Evolutionary conservation across 2,329 filamentous ascomycete genomes (phyloP), one percentile per base, ranked within the genome.

Genomic region (Trichoderma harzianum): DNA sequence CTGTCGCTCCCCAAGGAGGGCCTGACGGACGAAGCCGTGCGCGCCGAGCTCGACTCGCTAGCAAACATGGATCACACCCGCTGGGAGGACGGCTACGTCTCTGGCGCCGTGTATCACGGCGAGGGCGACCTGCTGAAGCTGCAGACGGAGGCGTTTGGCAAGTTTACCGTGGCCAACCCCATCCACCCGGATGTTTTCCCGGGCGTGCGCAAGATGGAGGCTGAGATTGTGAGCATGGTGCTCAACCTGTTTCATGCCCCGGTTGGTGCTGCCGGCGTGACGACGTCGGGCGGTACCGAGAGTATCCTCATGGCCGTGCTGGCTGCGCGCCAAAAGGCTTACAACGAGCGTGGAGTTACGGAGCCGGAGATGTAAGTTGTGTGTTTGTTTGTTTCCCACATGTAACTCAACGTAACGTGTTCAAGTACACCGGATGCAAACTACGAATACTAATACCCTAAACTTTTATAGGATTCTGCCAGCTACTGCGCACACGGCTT

Each of bases 181-280:
- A 96, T 99, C 76, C 96, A 99, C 81, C 96, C 96, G 7, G 96
- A 99, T 83, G 95, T 99, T 57, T 99, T 99, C 83, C 96, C 96
- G 18, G 96, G 95, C 32, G 95, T 99, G 67, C 88, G 96, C 78
- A 99, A 99, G 88, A 99, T 99, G 96, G 96, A 99, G 85, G 95
- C 96, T 58, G 96, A 99, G 84, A 86, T 99, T 73, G 96, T 99
- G 67, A 92, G 95, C 75, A 99, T 99, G 95, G 94, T 97, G 34
- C 85, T 97, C 73, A 88, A 89, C 58, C 84, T 99, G 81, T 99
- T 98, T 86, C 93, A 97, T 81, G 94, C 92, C 10, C 96, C 96
- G 3, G 85, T 90, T n/a, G 91, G 90, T 70, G 93, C 91, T 34
- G 95, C 93, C 6, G 96, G 96, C 74, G 94, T 96, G 11, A 94